A percentile compares a stretch with the other conserved stretches of the same genome.
phyloP scores from a whole-genome alignment of 257 asterid genomes.

The Petunia secreta region DNA sequence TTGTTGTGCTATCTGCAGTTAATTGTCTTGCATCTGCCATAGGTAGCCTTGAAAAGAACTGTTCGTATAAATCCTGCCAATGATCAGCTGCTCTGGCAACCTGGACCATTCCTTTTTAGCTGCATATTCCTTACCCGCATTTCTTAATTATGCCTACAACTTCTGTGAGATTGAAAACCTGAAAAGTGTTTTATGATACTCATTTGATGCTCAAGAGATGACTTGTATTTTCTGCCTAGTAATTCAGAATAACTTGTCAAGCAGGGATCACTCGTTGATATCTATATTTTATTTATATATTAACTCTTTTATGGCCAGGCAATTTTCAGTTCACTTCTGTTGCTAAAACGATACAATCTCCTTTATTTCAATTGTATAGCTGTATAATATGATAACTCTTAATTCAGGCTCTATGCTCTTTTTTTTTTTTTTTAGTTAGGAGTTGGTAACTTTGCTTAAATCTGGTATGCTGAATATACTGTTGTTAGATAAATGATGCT shows the following conservation, averaged over 20 bases:
- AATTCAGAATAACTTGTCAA: not conserved
- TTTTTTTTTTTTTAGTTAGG: not conserved
- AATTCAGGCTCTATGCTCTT: not conserved
- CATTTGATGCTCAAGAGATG: not conserved
- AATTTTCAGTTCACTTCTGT: not conserved
- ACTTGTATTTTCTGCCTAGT: not conserved
- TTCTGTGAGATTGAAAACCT: not conserved
- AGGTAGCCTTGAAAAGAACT: slow-evolving; percentile 17
- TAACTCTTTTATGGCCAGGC: slow-evolving; percentile 7
- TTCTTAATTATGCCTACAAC: no score
- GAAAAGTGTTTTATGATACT: not conserved
- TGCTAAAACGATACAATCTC: slow-evolving; percentile 6
- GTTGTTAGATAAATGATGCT: not conserved
- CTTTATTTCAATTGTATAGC: not conserved
- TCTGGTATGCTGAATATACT: no score
- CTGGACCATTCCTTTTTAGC: no score
- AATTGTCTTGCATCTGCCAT: not conserved
- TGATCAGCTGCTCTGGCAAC: no score
- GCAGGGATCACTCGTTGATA: not conserved
- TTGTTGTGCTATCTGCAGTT: slow-evolving; percentile 23
- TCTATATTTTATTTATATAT: not conserved
- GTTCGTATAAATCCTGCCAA: not conserved
- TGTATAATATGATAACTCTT: not conserved
- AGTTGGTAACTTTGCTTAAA: no score
- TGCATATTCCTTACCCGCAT: no score